Evolutionary conservation across 345 rosid species (phyloP).

Genomic region (Cardamine occulta): DNA sequence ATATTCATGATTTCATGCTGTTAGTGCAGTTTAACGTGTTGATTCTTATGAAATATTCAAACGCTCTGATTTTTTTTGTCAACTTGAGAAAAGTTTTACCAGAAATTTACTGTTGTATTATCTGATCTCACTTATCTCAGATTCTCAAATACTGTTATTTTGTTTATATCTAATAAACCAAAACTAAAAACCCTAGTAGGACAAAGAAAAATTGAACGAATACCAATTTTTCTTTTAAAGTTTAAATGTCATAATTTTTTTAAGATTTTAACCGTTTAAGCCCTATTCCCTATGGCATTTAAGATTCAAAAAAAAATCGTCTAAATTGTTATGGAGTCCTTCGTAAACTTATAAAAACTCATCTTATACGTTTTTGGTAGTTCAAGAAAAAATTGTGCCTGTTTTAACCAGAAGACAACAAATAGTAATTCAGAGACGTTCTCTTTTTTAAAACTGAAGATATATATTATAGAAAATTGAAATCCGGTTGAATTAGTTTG

Average conservation of each 20-base stretch:
- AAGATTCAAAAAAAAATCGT: no score
- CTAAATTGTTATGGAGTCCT: neutral
- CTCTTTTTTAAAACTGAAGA: no score
- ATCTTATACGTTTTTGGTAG: neutral
- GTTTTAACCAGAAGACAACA: neutral
- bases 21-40: slow-evolving; percentile 44
- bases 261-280: neutral
- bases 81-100: slow-evolving; percentile 26
- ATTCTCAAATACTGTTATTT: neutral
- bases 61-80: slow-evolving; percentile 19
- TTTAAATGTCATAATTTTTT: no score
- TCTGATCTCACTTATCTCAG: neutral
- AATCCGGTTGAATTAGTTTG: neutral
- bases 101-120: slow-evolving; percentile 1
- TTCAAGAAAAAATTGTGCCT: neutral
- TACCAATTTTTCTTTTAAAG: neutral
- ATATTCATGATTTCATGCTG: slow-evolving; percentile 31
- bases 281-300: no score
- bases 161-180: neutral
- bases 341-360: neutral
- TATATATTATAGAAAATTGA: neutral
- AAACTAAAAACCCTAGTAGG: neutral
- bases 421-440: neutral
- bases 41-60: slow-evolving; percentile 36
- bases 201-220: neutral